Conservation (phyloP, 139 green algal species). For the Nannochloris sp. region DNA sequence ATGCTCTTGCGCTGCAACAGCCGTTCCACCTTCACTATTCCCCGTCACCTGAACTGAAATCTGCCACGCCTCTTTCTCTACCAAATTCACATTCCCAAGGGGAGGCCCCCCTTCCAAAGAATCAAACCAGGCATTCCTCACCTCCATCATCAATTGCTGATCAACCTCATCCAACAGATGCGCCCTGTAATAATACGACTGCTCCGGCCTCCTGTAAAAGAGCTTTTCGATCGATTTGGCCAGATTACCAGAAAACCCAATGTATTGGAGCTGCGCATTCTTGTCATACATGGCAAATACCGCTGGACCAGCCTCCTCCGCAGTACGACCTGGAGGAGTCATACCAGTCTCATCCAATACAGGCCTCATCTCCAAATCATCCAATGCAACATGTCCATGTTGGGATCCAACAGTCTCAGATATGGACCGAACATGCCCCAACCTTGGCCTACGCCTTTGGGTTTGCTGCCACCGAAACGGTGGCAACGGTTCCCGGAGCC, state of each 20-base stretch:
- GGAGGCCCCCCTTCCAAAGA: constrained; percentile 46
- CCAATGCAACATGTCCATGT: constrained; percentile 25
- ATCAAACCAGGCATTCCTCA: constrained; percentile 63
- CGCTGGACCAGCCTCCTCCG: constrained; percentile 36
- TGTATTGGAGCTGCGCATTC: constrained; percentile 76
- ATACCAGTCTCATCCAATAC: not conserved
- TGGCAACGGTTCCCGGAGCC: not conserved
- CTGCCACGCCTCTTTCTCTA: constrained; percentile 71
- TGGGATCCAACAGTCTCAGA: not conserved
- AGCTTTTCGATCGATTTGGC: constrained; percentile 67
- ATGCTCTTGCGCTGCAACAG: constrained; percentile 28
- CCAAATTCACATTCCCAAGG: constrained; percentile 64
- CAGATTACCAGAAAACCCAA: constrained; percentile 80
- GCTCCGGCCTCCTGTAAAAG: constrained; percentile 68
- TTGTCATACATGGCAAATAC: constrained; percentile 84
- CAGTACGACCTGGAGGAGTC: not conserved
- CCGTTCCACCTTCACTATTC: constrained; percentile 67
- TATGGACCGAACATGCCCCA: not conserved
- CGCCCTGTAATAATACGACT: constrained; percentile 55
- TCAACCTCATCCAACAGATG: constrained; percentile 48
- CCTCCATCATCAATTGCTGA: constrained; percentile 64
- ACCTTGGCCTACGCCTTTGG: not conserved
- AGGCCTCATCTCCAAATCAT: constrained; percentile 23
- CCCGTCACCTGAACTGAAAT: constrained; percentile 47
- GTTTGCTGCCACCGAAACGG: not conserved